Evolutionary conservation across 495 filamentous ascomycete genomes (phyloP), one percentile per base, ranked within the genome.

Genomic region (Neurospora tetrasperma): DNA sequence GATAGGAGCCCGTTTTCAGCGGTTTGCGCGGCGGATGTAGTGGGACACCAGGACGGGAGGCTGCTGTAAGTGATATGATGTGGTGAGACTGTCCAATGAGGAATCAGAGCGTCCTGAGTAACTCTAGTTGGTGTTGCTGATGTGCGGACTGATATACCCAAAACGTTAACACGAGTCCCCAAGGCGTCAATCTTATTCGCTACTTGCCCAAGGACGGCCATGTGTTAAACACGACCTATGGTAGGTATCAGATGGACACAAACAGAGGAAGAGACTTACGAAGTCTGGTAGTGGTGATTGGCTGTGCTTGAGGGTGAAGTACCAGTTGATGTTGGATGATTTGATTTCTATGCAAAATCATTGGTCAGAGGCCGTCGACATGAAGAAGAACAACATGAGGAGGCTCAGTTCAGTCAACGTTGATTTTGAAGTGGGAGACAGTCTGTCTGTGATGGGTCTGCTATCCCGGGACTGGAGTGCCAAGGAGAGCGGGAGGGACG

Each of bases 251-350:
- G 16, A 59, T 59, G 48, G 48, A 5, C 12, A 62, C 54, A 62
- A 62, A 31, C 54, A 62, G 12, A 16, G 23, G 54, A 12, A 31
- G 2, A 31, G 5, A 62, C 54, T 62, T 12, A 62, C 54, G 12
- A 1, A 12, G 54, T 59, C 0, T 59, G 20, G 20, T 12, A 11
- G 16, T 31, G 23, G 14, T 7, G 12, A 66, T 66, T 18, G 54
- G 54, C 1, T 0, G 7, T 66, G 6, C 3, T 35, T 35, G 54
- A 40, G 39, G 38, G 39, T 40, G 39, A 40, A 40, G 39, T 40
- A 68, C 75, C 72, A 77, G 73, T 77, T 68, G 75, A 46, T 31
- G 40, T 31, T 14, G 42, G 4, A 12, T 44, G 75, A 78, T 79
- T 79, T 74, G 75, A 70, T 75, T 78, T 69, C 20, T 40, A 48